phyloP scores from a whole-genome alignment of 148 eudicot species.

The Cornus florida region DNA sequence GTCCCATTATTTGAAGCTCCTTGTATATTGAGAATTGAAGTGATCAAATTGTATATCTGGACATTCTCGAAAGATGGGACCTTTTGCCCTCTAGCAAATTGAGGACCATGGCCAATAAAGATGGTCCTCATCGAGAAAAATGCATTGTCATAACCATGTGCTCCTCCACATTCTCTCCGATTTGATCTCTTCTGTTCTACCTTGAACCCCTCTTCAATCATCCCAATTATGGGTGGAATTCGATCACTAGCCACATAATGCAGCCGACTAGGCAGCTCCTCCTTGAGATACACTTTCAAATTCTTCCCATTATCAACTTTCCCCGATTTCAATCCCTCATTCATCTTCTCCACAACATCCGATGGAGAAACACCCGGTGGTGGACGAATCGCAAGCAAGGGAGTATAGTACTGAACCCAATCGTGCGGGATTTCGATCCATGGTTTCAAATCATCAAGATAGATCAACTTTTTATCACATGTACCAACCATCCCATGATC shows the following conservation, averaged over 20 bases:
- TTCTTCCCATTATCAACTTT: conserved; percentile 52
- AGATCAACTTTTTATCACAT: conserved; percentile 64
- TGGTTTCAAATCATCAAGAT: conserved; percentile 56
- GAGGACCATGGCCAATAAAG: conserved; percentile 65
- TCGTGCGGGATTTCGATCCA: conserved; percentile 50
- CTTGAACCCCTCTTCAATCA: conserved; percentile 64
- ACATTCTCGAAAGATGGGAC: conserved; percentile 77
- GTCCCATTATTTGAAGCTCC: conserved; percentile 73
- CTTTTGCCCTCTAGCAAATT: conserved; percentile 52
- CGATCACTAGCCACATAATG: conserved; percentile 63
- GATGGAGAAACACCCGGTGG: conserved; percentile 27
- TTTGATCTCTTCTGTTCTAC: conserved; percentile 50
- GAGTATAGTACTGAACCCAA: conserved; percentile 74
- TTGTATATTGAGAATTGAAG: conserved; percentile 50
- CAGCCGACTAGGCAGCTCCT: conserved; percentile 65
- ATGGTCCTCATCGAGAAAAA: conserved; percentile 78
- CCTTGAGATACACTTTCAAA: conserved; percentile 59
- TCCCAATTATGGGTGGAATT: conserved; percentile 67
- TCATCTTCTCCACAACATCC: conserved; percentile 63
- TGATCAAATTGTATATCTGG: conserved; percentile 60
- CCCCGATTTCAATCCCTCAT: conserved; percentile 58
- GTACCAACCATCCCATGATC: conserved; percentile 91
- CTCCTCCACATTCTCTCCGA: conserved; percentile 68
- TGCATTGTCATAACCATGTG: conserved; percentile 75
- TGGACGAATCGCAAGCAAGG: conserved; percentile 67